Base-by-base conservation (phyloP, 495 filamentous ascomycete genomes). In the Aspergillus cavernicola region DNA sequence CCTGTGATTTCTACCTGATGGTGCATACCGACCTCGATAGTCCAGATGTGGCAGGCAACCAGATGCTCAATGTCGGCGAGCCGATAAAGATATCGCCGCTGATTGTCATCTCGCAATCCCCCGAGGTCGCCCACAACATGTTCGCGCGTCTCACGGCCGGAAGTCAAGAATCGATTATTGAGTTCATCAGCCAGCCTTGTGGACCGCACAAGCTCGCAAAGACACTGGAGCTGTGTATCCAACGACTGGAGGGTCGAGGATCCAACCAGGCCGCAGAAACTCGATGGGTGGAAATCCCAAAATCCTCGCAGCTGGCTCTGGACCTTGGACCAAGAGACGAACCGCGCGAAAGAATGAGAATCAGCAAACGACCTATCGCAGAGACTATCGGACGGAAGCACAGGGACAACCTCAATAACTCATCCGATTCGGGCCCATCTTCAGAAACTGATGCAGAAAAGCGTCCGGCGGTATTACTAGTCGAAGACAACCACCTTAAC, bases 401-500 rank as follows among this genome's bases (percentile, higher is more conserved):
- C 7, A 19, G 35, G 1, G 2, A 20, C 1, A 15, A 23, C 37
- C 12, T 22, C 51, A n/a, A 20, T 28, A 15, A 16, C 12, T 28
- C 24, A 28, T 9, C 24, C 24, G 24, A 28, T 4, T 28, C 24
- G 24, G 9, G 24, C 42, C 16, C 7, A 23, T n/a, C 9, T 19
- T 39, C 16, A 4, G 32, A 36, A 8, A 11, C 9, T 19, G 15
- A 16, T 22, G 12, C 23, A 10, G 50, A 16, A 2, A 42, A 26
- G 4, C 39, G 20, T 20, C 41, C 45, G 32, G 18, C 36, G 6
- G 54, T 68, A 6, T 56, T 75, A 0, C 50, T 73, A 2, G 70
- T 73, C 0, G 72, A 75, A 33, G 70, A 75, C 44, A 76, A 76
- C 52, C 52, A 63, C 0, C 50, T 73, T 7, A 74, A 73, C 48